Evolutionary conservation across 331 rosid species (phyloP), one percentile per base, ranked within the genome.

Genomic region (Ulmus americana): DNA sequence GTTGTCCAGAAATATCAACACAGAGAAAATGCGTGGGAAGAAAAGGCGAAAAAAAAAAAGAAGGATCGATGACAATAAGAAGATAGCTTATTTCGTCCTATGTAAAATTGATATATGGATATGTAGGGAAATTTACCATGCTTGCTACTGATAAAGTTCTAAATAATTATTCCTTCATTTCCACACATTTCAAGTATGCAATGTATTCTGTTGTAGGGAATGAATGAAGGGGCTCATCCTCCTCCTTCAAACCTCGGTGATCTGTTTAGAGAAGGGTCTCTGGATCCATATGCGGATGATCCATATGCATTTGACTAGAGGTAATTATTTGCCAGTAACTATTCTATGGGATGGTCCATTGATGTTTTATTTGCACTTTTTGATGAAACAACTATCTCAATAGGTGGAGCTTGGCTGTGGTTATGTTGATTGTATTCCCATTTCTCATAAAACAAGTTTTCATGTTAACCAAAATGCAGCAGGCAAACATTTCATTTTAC

Each of bases 251-350:
- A 82, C 71, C 87, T 92, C 0, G 97, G 95, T 40, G 97, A 92
- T 74, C 60, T 92, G 86, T 92, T 92, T 82, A 73, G 95, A 14
- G 98, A 89, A 80, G 98, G 97, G 41, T 89, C 95, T 63, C 80
- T 92, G 70, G 90, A 92, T 79, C 98, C 97, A 16, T 89, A 89
- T 76, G 85, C 91, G 48, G 97, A 92, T 50, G 98, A 89, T 78
- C 98, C 98, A 42, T 92, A 85, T 76, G 98, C 98, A 59, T 92
- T 92, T 77, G 90, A 89, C 65, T 89, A 74, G 75, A 83, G 98
- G 98, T 92, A 28, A 28, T 28, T 28, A 89, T 61, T 70, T 68
- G 62, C 75, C 57, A 57, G 51, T 70, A 22, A 18, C 54, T 7
- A 59, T 49, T 69, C 39, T 53, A 28, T 28, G 35, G 1, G 43